Evolutionary conservation across 192 early-diverging fungal species (phyloP).

Genomic region (Coemansia sp.): DNA sequence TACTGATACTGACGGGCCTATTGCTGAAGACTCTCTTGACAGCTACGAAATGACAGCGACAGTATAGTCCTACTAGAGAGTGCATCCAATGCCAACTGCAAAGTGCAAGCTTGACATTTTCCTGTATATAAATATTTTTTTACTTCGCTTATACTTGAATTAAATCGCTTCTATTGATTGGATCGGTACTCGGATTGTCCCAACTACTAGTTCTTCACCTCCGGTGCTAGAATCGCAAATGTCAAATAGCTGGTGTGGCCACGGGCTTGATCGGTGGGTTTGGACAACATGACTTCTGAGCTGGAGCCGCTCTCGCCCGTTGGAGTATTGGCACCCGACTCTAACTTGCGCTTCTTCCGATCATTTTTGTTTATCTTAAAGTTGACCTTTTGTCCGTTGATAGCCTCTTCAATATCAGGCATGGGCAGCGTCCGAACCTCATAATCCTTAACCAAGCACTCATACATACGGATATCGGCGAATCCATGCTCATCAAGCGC

Average conservation of each 20-base stretch:
- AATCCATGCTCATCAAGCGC: slow-evolving; percentile 84
- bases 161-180: background rate
- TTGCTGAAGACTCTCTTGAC: background rate
- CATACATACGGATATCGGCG: slow-evolving; percentile 92
- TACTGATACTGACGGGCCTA: background rate
- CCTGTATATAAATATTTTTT: no score
- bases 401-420: slow-evolving; percentile 68
- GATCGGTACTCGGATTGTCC: background rate
- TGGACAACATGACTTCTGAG: slow-evolving; percentile 62
- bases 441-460: slow-evolving; percentile 83
- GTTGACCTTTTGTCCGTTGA: slow-evolving; percentile 46
- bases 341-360: slow-evolving; percentile 45
- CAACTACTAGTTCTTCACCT: background rate
- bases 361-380: slow-evolving; percentile 33
- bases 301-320: background rate
- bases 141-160: background rate
- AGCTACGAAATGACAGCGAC: background rate
- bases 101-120: no score
- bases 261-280: slow-evolving; percentile 59
- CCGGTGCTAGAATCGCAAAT: slow-evolving; percentile 70
- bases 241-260: slow-evolving; percentile 97
- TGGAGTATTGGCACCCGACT: background rate
- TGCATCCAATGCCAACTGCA: no score
- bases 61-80: background rate
- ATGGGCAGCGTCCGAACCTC: slow-evolving; percentile 67